Evolutionary conservation across 1,139 yeast genomes (phyloP).

Genomic region (Geotrichum phurueaensis): DNA sequence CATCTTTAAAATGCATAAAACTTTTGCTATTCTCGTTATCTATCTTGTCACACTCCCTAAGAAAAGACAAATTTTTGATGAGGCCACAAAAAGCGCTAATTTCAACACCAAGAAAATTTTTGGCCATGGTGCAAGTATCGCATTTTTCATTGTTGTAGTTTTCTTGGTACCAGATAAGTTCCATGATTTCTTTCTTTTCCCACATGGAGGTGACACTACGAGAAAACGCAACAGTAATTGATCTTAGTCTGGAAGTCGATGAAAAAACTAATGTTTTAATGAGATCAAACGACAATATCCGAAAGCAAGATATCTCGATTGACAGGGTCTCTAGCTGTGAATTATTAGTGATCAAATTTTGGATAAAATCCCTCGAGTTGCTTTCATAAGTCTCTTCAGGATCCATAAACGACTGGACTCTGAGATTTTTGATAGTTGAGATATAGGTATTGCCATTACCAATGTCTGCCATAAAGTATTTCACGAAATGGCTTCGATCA

Average conservation of each 20-base stretch:
- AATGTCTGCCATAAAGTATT: not conserved
- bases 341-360: not conserved
- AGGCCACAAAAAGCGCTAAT: not conserved
- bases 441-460: not conserved
- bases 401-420: not conserved
- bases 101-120: not conserved
- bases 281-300: not conserved
- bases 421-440: not conserved
- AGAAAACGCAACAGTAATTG: not conserved
- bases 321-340: not conserved
- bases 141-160: not conserved
- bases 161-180: not conserved
- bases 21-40: not conserved
- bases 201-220: not conserved
- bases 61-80: not conserved
- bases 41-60: not conserved
- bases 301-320: not conserved
- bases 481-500: not conserved
- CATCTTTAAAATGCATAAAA: not conserved
- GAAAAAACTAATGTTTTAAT: not conserved
- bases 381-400: conserved; percentile 1
- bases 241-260: not conserved
- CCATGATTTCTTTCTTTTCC: not conserved
- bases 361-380: not conserved
- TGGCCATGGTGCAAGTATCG: not conserved